Base-by-base conservation (phyloP, 2,329 filamentous ascomycete species). In the Neocatenulostroma microsporum region DNA sequence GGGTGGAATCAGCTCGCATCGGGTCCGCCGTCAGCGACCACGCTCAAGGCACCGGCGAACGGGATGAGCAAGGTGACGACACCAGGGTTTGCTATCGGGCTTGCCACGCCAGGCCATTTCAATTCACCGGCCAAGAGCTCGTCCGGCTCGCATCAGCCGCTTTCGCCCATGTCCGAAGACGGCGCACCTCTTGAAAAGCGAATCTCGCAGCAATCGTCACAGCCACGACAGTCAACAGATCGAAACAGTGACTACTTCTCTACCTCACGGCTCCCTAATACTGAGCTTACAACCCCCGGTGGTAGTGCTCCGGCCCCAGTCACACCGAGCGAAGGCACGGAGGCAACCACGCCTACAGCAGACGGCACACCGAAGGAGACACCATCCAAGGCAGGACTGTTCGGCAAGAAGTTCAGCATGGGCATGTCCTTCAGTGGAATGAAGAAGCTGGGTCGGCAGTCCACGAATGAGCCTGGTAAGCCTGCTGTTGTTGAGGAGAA, bases 361-460 rank as follows among this genome's bases (percentile, higher is more conserved):
- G 82, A 59, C 66, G 78, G 53, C 41, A 74, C 76, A 70, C 37
- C 68, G 10, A 83, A 84, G 45, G 55, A 58, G 8, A 57, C 55
- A 3, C 49, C 55, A 4, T 53, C 52, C 11, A 57, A 56, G 32
- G 73, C 74, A 42, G 63, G 62, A 34, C 67, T 85, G 5, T 93
- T 94, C 57, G 78, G 82, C 28, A 91, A 88, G 64, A 85, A 85
- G 51, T 88, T 94, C 60, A 78, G 82, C 31, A 82, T 84, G 76
- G 74, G 70, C 42, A 57, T 54, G 48, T 78, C 80, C 1, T 87
- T 89, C 54, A 50, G 50, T 23, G 80, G 81, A 48, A 82, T 80
- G 53, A 95, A 93, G 68, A 94, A 94, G 62, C 70, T 89, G 11
- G 78, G 78, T 10, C 76, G 85, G 12, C 80, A 80, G 2, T 68